Base-by-base conservation (phyloP, 805 yeast species). In the Metschnikowia amazonensis region DNA sequence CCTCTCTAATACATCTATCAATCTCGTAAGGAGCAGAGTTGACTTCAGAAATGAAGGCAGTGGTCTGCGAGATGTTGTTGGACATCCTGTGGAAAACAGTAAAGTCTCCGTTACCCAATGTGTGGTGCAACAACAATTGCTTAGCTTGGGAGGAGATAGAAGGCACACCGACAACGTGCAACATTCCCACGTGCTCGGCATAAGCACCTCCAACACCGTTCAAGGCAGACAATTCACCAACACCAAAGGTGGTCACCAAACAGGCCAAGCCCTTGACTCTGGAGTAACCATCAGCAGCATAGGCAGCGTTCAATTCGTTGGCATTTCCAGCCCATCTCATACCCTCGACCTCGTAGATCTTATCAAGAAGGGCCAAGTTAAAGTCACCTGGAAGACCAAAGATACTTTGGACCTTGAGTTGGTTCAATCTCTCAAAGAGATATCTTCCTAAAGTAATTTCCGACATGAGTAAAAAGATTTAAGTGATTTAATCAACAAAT, bases 291-390 rank as follows among this genome's bases (percentile, higher is more conserved):
- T 87, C 96, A 37, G 94, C 89, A 43, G 95, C 86, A 57, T 84
- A 85, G 34, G 94, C 86, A 36, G 95, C 94, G 65, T 88, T 88
- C 70, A 87, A 76, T 72, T 87, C 95, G 69, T 88, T 87, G 63
- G 94, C 86, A 66, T 87, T 86, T 60, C 95, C 96, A 42, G 87
- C 89, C 96, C 95, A 87, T 72, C 85, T 77, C 67, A 87, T 62
- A 36, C 86, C 87, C 29, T 78, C 81, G 42, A 84, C 87, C 59
- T 82, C 86, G 64, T 84, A 81, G 59, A 85, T 74, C 62, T 84
- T 81, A 62, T 85, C 90, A 51, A 85, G 70, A 43, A 85, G 68
- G 16, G 86, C 70, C 63, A 83, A 73, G 74, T 84, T 85, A 79
- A 84, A 84, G 67, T 85, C 92, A 59, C 90, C 90, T 49, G 92